Evolutionary conservation across 306 rosid species (phyloP), one percentile per base, ranked within the genome.

Genomic region (Cucurbita argyrosperma): DNA sequence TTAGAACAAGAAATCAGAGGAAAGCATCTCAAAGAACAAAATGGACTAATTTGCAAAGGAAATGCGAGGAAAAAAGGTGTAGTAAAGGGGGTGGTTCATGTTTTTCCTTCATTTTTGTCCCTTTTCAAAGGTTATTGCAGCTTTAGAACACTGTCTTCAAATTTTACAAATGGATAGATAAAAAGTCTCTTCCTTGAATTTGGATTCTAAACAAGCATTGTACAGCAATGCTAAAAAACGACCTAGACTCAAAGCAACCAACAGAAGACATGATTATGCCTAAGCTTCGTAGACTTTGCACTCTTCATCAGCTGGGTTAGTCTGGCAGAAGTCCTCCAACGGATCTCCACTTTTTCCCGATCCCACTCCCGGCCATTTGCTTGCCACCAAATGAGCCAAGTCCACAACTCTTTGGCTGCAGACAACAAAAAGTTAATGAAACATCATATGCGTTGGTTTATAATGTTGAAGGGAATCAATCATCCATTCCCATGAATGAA

Each of bases 391-490:
- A 83, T 95, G 96, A 56, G 97, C 96, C 88, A 95, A 85, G 83
- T 95, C 99, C 49, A 95, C 97, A 16, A 95, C 99, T 86, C 99
- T 87, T 86, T 95, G 99, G 85, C 98, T 93, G 96, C 81, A 81
- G 15, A 12, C 77, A 21, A 76, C 56, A 45, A 55, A 74, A 60
- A 45, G 10, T 42, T 26, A 69, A 37, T 54, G 19, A 71, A 13
- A 56, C 9, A 26, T 19, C 9, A 39, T 72, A 55, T 62, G 7
- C 26, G 14, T 45, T 47, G 30, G n/a, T 39, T 5, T 39, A 8
- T 8, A 50, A 38, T 66, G 37, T 4, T 10, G n/a, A 46, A 26
- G 30, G 26, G 37, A 59, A 75, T 21, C 49, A 59, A 75, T 21
- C 49, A 35, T 53, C 38, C 18, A 23, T 35, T 47, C 19, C 35